phyloP scores from a whole-genome alignment of 345 rosid genomes.

The Citrus australasica region DNA sequence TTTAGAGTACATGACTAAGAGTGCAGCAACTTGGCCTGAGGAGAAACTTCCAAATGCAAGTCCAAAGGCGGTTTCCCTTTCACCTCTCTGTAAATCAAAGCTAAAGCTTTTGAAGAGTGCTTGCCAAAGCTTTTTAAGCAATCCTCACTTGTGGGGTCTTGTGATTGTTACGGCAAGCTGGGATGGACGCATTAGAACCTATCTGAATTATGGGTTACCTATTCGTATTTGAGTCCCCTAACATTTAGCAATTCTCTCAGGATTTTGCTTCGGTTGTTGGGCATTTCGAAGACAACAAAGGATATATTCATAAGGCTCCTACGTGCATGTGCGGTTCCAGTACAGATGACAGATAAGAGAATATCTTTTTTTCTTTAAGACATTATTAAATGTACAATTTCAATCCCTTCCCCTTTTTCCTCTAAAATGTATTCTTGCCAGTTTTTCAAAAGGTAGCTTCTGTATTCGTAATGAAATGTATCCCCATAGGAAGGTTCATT shows the following conservation, averaged over 20 bases:
- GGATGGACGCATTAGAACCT: constrained; percentile 75
- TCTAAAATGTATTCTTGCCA: neutral
- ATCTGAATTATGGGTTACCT: constrained; percentile 73
- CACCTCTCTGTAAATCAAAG: constrained; percentile 45
- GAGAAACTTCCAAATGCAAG: constrained; percentile 54
- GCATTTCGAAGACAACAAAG: neutral
- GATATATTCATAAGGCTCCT: neutral
- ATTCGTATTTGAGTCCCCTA: constrained; percentile 29
- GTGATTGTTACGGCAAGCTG: constrained; percentile 69
- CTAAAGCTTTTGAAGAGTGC: constrained; percentile 58
- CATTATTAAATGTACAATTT: neutral
- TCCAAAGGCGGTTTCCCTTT: constrained; percentile 18
- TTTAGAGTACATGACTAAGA: constrained; percentile 41
- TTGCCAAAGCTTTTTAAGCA: constrained; percentile 44
- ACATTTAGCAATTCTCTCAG: neutral
- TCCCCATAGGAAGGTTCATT: neutral
- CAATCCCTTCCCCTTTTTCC: neutral
- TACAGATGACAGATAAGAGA: neutral
- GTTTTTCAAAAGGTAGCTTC: neutral
- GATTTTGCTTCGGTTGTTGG: neutral
- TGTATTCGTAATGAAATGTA: neutral
- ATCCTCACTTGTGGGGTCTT: constrained; percentile 62
- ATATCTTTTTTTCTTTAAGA: neutral
- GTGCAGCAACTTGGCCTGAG: constrained; percentile 79
- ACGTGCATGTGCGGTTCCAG: neutral